Evolutionary conservation across 176 grass and related monocot species (phyloP), one percentile per base, ranked within the genome.

Genomic region (Zoysia pacifica): DNA sequence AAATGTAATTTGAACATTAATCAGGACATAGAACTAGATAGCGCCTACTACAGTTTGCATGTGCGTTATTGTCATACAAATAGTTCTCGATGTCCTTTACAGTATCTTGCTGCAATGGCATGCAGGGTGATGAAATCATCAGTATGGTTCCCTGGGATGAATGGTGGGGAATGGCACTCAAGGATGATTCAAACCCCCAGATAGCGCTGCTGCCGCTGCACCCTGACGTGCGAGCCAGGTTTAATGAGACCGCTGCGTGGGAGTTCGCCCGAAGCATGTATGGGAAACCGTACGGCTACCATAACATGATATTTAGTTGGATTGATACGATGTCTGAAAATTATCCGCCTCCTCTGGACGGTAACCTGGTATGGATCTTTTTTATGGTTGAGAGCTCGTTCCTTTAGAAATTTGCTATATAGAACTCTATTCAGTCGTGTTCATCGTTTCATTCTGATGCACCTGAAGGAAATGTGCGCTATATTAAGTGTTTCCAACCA

Each of bases 271-370:
- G 53, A 65, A 93, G 93, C 90, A 99, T 99, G 97, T 70, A 81
- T 5, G 97, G 97, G 13, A 99, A 95, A 72, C 97, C 97, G 7
- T 99, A 99, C 72, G 97, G 97, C 6, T 99, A 96, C 78, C 97
- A 99, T 70, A 99, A 99, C 60, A 99, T 99, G 97, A 99, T 99
- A 91, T 99, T 99, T 84, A 96, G 93, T 84, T 99, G 97, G 97
- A 99, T 99, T 43, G 97, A 99, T 65, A 99, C 97, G 1, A 79
- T 90, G 62, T 62, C 86, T 5, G 92, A 96, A 0, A 99, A 99
- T 86, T 99, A 88, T 73, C 97, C 97, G 28, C 97, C 97, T 3
- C 97, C 97, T 76, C 86, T 99, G 44, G 97, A 99, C 78, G 88
- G 90, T 84, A 99, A 96, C 47, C 86, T 99, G 97, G 97, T 99